Evolutionary conservation across 352 stramenopile species (phyloP), one percentile per base, ranked within the genome.

Genomic region (Pythium rhizo-oryzae): DNA sequence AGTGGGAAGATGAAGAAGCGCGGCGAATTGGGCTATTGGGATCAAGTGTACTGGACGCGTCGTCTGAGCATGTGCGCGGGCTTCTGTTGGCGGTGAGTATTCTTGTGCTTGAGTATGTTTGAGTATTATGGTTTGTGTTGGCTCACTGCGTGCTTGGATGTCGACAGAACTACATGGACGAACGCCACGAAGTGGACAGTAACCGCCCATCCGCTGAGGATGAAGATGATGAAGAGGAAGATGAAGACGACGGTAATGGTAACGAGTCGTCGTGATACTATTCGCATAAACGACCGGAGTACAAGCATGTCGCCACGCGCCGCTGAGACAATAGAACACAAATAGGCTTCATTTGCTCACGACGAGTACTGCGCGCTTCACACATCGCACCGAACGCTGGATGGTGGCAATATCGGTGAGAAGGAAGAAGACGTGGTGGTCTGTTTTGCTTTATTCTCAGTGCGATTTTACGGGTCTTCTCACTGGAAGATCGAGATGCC

Each of bases 401-500:
- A 41, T 41, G 8, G 3, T 41, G 3, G 35, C 13, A 11, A 41
- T 11, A 8, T 1, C 2, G 12, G 35, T 11, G 35, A 41, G 8
- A 41, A 33, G 28, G 6, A 33, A 6, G 35, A 41, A 41, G 35
- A 41, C 35, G 19, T 49, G 16, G 4, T 47, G 41, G 19, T 59
- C 3, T 23, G 16, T 23, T 53, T 59, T 28, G 11, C 47, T 41
- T 25, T 58, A 24, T 33, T 33, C 28, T 33, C 28, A 7, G 28
- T 33, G 28, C 28, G 28, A 33, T 33, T 7, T 33, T 33, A 23
- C 23, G 37, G 13, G 19, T 43, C 16, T 35, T 39, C 35, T 67
- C 71, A 92, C 24, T 79, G 76, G 72, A 87, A 90, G 54, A 96
- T 93, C 55, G 89, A 79, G 55, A 95, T 92, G 65, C 89, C 89